Evolutionary conservation across 2,329 filamentous ascomycete species (phyloP), one percentile per base, ranked within the genome.

Genomic region (Tympanopsis confertula): DNA sequence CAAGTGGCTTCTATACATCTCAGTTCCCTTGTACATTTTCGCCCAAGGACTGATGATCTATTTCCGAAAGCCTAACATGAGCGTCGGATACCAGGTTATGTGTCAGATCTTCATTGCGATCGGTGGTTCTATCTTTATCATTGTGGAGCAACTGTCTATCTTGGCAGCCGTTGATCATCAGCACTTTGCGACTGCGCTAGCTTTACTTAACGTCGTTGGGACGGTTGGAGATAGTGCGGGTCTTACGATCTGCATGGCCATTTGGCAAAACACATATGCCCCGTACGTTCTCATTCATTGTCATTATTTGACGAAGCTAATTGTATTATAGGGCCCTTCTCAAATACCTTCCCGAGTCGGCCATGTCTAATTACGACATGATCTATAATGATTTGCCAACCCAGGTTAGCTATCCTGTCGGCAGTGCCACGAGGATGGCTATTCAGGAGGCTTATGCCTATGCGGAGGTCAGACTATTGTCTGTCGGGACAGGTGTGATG

Each of bases 401-500:
- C 5, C 75, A 80, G 44, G 50, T 74, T 1, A 54, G 51, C 37
- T 76, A 73, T 44, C 53, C 59, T 1, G 45, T 61, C 5, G 70
- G 69, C 2, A 61, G 48, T 5, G 52, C 58, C 0, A 57, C 57
- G 12, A 52, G 73, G 2, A 39, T 59, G 13, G 76, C 65, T 0
- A 79, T 81, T 45, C 74, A 78, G 47, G 50, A 59, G 5, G 68
- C 76, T 0, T 82, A 81, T 42, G 65, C 58, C 1, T 66, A 68
- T 40, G 63, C 65, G 0, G 67, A 71, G 53, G 57, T 58, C 24
- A 51, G 58, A n/a, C 66, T 72, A 64, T 49, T 71, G 20, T 50
- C 52, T n/a, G 53, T 53, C 0, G 57, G 55, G 4, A 54, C 51
- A 0, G 53, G 50, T 1, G 45, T 59, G 10, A 57, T 58, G 51